Conservation (phyloP, 192 early-diverging fungal genomes). For the Mycoemilia scoparia region DNA sequence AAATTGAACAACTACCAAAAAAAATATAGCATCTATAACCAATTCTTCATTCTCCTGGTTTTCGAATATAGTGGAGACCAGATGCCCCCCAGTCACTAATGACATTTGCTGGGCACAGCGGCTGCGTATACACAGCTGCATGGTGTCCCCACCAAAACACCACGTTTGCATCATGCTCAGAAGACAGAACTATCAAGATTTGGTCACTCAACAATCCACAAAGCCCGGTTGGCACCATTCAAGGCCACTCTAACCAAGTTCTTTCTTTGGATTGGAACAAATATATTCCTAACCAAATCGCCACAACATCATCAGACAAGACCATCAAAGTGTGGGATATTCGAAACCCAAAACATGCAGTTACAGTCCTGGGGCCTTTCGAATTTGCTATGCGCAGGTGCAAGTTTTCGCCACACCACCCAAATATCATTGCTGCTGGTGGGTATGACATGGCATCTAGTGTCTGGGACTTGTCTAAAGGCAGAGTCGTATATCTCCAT, state of each 20-base stretch:
- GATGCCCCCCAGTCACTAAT: slow-evolving; percentile 50
- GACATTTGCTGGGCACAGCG: slow-evolving; percentile 77
- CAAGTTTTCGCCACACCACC: slow-evolving; percentile 82
- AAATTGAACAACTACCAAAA: background rate
- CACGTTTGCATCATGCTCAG: slow-evolving; percentile 74
- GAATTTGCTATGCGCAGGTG: slow-evolving; percentile 84
- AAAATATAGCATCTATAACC: background rate
- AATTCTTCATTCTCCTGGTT: background rate
- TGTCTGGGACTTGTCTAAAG: slow-evolving; percentile 61
- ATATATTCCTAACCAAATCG: slow-evolving; percentile 66
- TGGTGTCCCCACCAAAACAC: slow-evolving; percentile 69
- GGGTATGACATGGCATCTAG: slow-evolving; percentile 94
- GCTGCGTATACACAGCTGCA: slow-evolving; percentile 77
- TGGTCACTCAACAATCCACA: slow-evolving; percentile 72
- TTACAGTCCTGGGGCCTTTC: slow-evolving; percentile 63
- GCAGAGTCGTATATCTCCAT: slow-evolving; percentile 44
- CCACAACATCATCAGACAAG: slow-evolving; percentile 76
- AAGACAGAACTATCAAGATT: slow-evolving; percentile 76
- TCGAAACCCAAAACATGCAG: slow-evolving; percentile 50
- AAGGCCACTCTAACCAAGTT: slow-evolving; percentile 72
- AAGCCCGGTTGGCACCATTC: slow-evolving; percentile 40
- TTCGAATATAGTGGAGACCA: slow-evolving; percentile 95
- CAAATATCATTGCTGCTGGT: slow-evolving; percentile 59
- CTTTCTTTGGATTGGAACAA: slow-evolving; percentile 96
- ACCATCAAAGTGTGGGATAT: slow-evolving; percentile 86